phyloP scores from a whole-genome alignment of 2,329 filamentous ascomycete genomes.

The Teratosphaeria gauchensis region DNA sequence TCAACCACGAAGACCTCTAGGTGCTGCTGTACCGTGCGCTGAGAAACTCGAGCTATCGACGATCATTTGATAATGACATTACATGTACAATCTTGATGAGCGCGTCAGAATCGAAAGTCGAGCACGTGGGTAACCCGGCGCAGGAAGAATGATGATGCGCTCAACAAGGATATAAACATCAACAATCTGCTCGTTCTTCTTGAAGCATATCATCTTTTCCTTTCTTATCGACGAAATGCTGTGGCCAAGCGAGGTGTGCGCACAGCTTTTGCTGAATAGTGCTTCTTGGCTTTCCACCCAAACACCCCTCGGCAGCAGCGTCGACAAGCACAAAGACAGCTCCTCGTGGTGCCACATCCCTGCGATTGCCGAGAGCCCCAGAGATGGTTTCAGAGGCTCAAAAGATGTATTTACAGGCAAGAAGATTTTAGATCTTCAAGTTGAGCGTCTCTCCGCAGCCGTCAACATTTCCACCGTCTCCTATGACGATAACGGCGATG shows the following conservation, averaged over 20 bases:
- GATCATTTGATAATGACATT: too few relatives aligned
- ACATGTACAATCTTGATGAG: too few relatives aligned
- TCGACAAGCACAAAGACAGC: not conserved
- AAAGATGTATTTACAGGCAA: not conserved
- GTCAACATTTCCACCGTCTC: not conserved
- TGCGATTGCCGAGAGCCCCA: not conserved
- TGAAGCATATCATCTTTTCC: not conserved
- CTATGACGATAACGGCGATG: not conserved
- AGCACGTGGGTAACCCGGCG: not conserved
- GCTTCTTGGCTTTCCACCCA: not conserved
- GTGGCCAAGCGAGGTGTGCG: not conserved
- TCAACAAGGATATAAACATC: not conserved
- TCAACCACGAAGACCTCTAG: too few relatives aligned
- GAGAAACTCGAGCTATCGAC: too few relatives aligned
- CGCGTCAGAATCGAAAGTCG: not conserved
- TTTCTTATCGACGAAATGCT: not conserved
- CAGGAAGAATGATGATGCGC: not conserved
- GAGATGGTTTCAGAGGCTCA: not conserved
- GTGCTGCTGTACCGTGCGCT: too few relatives aligned
- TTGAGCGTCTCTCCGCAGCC: not conserved
- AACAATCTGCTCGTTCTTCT: not conserved
- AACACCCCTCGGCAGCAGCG: not conserved
- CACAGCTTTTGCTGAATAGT: not conserved
- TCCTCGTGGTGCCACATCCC: not conserved
- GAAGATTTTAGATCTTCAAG: conserved; percentile 2